Evolutionary conservation across 1,139 yeast species (phyloP).

Genomic region (Pichia sp.): DNA sequence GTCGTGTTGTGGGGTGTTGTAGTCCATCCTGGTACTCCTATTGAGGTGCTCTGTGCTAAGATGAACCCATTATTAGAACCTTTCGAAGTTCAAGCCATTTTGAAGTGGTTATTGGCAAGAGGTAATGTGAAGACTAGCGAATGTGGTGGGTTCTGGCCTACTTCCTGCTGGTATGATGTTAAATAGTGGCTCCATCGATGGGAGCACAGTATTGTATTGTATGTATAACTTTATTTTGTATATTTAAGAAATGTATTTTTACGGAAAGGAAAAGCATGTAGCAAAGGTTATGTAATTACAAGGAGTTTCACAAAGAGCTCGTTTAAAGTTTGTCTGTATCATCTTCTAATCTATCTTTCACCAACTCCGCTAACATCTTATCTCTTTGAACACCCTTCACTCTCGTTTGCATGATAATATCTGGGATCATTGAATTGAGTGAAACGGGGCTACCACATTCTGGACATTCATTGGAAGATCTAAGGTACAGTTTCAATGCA

Average conservation of each 20-base stretch:
- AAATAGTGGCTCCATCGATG: too few species aligned
- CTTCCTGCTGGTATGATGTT: slow-evolving; percentile 42
- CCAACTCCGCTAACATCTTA: slow-evolving; percentile 11
- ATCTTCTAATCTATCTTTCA: slow-evolving; percentile 15
- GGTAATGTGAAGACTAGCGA: slow-evolving; percentile 34
- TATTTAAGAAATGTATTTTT: neutral
- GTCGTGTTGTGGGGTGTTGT: slow-evolving; percentile 46
- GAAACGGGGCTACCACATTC: slow-evolving; percentile 37
- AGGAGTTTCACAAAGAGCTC: neutral
- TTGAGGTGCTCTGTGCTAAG: slow-evolving; percentile 29
- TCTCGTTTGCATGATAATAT: slow-evolving; percentile 43
- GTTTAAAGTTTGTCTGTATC: slow-evolving; percentile 18
- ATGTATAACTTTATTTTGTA: neutral
- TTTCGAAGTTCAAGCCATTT: slow-evolving; percentile 42
- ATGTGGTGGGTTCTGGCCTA: slow-evolving; percentile 43
- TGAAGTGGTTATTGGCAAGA: slow-evolving; percentile 51
- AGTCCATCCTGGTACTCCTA: slow-evolving; percentile 60
- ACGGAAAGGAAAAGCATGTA: neutral
- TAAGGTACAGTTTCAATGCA: slow-evolving; percentile 33
- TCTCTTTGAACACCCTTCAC: slow-evolving; percentile 34
- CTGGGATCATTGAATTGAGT: slow-evolving; percentile 33
- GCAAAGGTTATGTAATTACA: neutral
- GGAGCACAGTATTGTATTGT: too few species aligned
- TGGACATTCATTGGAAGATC: slow-evolving; percentile 33
- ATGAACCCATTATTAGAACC: slow-evolving; percentile 38